phyloP scores from a whole-genome alignment of 2,329 filamentous ascomycete species.

The Aureobasidium lini region DNA sequence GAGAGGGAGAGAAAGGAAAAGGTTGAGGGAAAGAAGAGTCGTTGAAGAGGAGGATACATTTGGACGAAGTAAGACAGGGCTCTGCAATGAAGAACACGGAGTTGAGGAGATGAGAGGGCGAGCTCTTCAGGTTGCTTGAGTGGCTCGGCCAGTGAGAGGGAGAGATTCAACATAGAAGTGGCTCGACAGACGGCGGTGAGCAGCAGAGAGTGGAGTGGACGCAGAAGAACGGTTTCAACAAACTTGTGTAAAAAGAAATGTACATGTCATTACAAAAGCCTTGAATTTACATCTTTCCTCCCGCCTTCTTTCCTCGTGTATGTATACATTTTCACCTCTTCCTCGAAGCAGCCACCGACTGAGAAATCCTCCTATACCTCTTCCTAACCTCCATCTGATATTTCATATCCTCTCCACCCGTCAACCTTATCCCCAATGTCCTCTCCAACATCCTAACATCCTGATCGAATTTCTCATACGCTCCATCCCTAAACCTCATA shows the following conservation, averaged over 20 bases:
- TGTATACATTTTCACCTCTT: too few species aligned
- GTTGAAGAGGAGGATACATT: neutral
- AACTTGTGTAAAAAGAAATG: neutral
- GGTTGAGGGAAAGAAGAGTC: conserved; percentile 23
- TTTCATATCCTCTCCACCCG: too few species aligned
- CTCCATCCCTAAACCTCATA: conserved; percentile 27
- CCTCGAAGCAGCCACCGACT: neutral
- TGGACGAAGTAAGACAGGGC: neutral
- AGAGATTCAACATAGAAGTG: neutral
- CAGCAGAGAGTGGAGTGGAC: neutral
- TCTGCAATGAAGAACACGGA: conserved; percentile 15
- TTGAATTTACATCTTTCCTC: too few species aligned
- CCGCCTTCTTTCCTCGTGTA: too few species aligned
- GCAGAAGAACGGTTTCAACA: neutral
- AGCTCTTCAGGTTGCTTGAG: neutral
- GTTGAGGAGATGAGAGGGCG: neutral
- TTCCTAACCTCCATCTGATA: neutral
- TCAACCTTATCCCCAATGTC: conserved; percentile 55
- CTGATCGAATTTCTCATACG: conserved; percentile 58
- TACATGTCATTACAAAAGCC: neutral
- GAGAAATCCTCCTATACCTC: neutral
- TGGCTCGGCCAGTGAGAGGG: neutral
- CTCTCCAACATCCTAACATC: conserved; percentile 68
- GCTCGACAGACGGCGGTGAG: too few species aligned
- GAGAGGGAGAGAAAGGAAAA: conserved; percentile 59